Percentiles rank a stretch among this genome's conserved stretches.
Conservation (phyloP, 2,329 filamentous ascomycete species). For the Stemphylium beticola region DNA sequence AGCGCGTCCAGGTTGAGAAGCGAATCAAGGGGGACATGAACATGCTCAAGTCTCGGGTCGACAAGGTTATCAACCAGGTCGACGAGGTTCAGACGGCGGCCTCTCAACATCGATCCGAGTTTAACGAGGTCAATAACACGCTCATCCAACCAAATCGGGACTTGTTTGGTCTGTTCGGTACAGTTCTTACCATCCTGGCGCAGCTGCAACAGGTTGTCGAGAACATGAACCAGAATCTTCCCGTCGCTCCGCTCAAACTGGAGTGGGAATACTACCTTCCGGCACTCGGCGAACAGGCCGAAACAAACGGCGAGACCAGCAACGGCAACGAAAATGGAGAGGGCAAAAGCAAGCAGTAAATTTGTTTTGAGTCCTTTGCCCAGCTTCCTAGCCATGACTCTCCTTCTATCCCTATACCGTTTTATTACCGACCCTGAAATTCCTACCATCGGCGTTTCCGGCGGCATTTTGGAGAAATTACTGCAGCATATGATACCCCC, state of each 20-base stretch:
- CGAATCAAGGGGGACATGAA: background rate
- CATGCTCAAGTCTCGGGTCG: background rate
- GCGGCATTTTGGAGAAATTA: background rate
- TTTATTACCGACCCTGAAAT: background rate
- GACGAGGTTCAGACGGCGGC: background rate
- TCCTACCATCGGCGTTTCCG: background rate
- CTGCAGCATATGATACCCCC: constrained; percentile 5
- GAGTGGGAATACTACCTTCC: constrained; percentile 3
- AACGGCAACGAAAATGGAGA: background rate
- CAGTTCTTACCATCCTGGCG: background rate
- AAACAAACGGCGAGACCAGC: background rate
- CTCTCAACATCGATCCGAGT: constrained; percentile 2
- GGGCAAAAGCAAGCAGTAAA: background rate
- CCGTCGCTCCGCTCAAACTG: constrained; percentile 2
- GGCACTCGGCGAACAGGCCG: background rate
- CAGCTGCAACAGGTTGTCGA: constrained; percentile 16
- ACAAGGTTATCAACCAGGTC: background rate
- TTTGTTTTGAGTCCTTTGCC: background rate
- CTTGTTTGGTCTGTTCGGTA: constrained; percentile 5
- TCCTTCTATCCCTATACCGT: background rate
- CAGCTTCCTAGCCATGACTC: background rate
- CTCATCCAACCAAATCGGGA: constrained; percentile 15
- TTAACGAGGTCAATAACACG: constrained; percentile 5
- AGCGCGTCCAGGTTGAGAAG: constrained; percentile 1
- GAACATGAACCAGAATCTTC: constrained; percentile 17